Evolutionary conservation across 108 stramenopile genomes (phyloP), one percentile per base, ranked within the genome.

Genomic region (Licmophora abbreviata): DNA sequence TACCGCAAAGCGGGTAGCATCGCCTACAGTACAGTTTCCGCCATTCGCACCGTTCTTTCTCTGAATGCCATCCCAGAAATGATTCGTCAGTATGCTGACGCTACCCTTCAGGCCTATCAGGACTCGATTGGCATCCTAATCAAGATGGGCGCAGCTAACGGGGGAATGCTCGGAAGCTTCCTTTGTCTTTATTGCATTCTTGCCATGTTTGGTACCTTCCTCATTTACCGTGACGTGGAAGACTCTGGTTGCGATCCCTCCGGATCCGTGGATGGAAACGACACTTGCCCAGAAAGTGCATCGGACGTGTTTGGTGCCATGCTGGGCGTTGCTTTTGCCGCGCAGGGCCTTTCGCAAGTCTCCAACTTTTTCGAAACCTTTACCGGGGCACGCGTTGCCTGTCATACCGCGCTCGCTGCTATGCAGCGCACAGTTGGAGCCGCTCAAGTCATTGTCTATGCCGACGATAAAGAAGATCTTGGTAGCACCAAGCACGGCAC

Each of bases 61-160:
- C 58, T 77, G 11, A 69, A 73, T 52, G 76, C 64, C 10, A 49
- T 66, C 18, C 60, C 60, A 23, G 60, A 64, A 44, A 68, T 72
- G 58, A 68, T 72, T 15, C 42, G 42, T 29, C 56, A 67, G 20
- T 76, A 72, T 34, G 41, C 32, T 20, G 34, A n/a, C 1, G 65
- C 66, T 27, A 91, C 89, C 6, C 23, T 26, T 1, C 45, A 64
- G 36, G 67, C 71, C 10, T 69, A 65, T 40, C 37, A 41, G 10
- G 50, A 58, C 15, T 64, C 61, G 0, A 44, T 58, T 18, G n/a
- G 24, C 23, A 51, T 58, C 7, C 25, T 60, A 4, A 27, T 48
- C 40, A 54, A 47, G 29, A 20, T 56, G 8, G 76, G 76, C 5
- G 24, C 69, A 9, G 58, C 51, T 20, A 73, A 73, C 48, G 76